phyloP scores from a whole-genome alignment of 2,329 filamentous ascomycete genomes.

The Fusarium kyushuense region DNA sequence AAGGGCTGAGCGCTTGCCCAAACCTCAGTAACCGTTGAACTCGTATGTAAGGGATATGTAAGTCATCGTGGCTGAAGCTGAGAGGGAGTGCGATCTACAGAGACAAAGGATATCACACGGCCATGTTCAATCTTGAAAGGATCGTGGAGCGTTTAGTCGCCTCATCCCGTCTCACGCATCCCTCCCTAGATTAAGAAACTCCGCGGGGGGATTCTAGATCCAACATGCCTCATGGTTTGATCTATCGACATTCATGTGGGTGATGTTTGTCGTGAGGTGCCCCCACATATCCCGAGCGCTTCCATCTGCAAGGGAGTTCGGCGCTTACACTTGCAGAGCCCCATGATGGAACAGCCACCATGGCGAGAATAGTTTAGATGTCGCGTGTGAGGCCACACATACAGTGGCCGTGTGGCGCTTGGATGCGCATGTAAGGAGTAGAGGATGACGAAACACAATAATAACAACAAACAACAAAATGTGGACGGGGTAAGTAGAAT shows the following conservation, averaged over 20 bases:
- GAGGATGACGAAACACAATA: conserved; percentile 25
- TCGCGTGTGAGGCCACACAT: conserved; percentile 25
- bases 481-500: conserved; percentile 44
- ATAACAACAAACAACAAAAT: conserved; percentile 34
- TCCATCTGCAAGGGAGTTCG: conserved; percentile 43
- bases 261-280: conserved; percentile 34
- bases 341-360: conserved; percentile 29
- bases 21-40: conserved; percentile 32
- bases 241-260: conserved; percentile 33
- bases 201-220: conserved; percentile 33
- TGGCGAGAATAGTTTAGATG: conserved; percentile 44
- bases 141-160: conserved; percentile 26
- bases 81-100: conserved; percentile 34
- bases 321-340: conserved; percentile 45
- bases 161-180: conserved; percentile 24
- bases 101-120: conserved; percentile 38
- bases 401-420: conserved; percentile 33
- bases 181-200: conserved; percentile 22
- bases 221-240: conserved; percentile 30
- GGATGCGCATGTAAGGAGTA: conserved; percentile 29
- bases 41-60: conserved; percentile 42
- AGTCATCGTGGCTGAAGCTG: conserved; percentile 36
- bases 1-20: conserved; percentile 34
- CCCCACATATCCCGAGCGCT: conserved; percentile 43
- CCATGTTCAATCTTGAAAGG: conserved; percentile 35